Conservation (phyloP, 1,284 basidiomycete species). For the Acaromyces ingoldii region DNA sequence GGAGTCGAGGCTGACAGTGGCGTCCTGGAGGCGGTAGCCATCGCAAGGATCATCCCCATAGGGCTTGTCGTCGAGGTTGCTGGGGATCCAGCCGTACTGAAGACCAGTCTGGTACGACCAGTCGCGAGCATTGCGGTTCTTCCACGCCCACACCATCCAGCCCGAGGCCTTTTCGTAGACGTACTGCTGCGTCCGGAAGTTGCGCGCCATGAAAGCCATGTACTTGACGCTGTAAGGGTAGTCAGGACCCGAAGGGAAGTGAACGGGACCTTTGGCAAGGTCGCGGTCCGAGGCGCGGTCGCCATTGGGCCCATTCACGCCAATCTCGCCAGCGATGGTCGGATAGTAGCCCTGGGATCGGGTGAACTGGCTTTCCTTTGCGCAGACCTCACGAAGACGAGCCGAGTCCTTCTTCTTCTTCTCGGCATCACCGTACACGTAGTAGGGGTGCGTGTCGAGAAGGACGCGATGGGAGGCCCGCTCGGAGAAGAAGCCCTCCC, state of each 20-base stretch:
- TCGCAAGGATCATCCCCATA: slow-evolving; percentile 9
- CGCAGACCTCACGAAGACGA: slow-evolving; percentile 29
- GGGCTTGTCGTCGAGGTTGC: slow-evolving; percentile 15
- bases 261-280: slow-evolving; percentile 29
- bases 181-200: slow-evolving; percentile 8
- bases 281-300: slow-evolving; percentile 27
- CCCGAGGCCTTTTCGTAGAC: slow-evolving; percentile 55
- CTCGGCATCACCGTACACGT: slow-evolving; percentile 34
- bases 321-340: slow-evolving; percentile 33
- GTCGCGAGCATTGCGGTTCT: slow-evolving; percentile 54
- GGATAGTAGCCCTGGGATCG: slow-evolving; percentile 32
- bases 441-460: slow-evolving; percentile 42
- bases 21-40: no score
- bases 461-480: slow-evolving; percentile 20
- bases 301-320: slow-evolving; percentile 32
- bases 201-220: slow-evolving; percentile 14
- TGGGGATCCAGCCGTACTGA: slow-evolving; percentile 40
- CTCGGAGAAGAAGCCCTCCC: slow-evolving; percentile 10
- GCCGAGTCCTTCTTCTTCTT: slow-evolving; percentile 22
- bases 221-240: slow-evolving; percentile 33
- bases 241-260: slow-evolving; percentile 29
- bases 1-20: no score
- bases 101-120: slow-evolving; percentile 50
- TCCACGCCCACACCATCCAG: slow-evolving; percentile 83
- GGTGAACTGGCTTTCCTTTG: slow-evolving; percentile 15